Evolutionary conservation across 2,329 filamentous ascomycete species (phyloP), one percentile per base, ranked within the genome.

Genomic region (Coniella vitis): DNA sequence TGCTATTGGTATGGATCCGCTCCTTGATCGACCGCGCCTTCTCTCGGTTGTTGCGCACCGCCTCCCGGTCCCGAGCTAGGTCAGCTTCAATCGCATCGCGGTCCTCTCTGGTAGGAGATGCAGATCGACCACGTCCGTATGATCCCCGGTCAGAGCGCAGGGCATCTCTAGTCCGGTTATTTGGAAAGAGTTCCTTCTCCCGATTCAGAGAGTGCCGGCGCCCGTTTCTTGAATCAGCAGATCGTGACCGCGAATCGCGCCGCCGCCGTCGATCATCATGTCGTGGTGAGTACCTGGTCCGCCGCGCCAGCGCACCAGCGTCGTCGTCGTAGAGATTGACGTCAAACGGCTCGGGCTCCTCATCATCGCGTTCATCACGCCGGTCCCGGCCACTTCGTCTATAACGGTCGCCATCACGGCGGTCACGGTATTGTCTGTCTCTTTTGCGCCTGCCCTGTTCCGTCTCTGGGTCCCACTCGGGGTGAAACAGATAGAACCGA

Each of bases 401-500:
- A 51, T 69, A 68, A 29, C 61, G 58, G 49, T 62, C 61, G 32
- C 61, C 57, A 47, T 62, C 61, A n/a, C 56, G 56, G 25, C 63
- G 63, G 32, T 63, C 59, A 55, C 82, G 79, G 61, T 84, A 87
- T 61, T 73, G 76, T 49, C 74, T 72, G 49, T 70, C 65, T 36
- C 78, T 74, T 54, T 82, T 72, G 45, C 80, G 78, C 37, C 45
- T 47, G 31, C 51, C 51, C 34, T 53, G 47, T 16, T 53, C 51
- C 68, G 87, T 89, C 57, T 84, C 83, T 2, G 86, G 89, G 60
- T 95, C 90, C 62, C 90, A 82, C 58, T 95, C 87, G 1, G 91
- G 91, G 58, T 97, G 87, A 60, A 93, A 77, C 32, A 96, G 80
- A 63, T 98, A 98, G 70, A 94, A 97, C 12, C 88, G 79, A 67